These are phyloP conservation scores for Atkinsonella texensis DNA, from an alignment of 2,329 filamentous ascomycete species.

Conservation along the genomic window DNA sequence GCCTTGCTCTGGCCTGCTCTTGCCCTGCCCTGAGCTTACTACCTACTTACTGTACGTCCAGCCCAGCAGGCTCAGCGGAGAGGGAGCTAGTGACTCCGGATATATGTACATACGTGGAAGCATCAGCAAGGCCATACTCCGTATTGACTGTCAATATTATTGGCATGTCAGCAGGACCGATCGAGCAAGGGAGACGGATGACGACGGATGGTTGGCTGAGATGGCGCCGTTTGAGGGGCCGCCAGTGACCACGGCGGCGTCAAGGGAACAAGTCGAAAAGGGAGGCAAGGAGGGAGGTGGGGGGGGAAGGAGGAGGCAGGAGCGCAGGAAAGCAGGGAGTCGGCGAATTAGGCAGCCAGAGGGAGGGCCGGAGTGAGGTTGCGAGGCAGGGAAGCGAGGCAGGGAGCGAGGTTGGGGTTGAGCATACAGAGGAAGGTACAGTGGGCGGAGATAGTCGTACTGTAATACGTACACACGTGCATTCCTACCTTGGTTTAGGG, in stretches of 20 bases:
- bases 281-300: neutral
- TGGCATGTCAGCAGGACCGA: neutral
- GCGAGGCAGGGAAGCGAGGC: neutral
- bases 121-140: neutral
- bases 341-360: neutral
- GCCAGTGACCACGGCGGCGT: conserved; percentile 1
- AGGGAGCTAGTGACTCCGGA: neutral
- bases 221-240: conserved; percentile 16
- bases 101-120: neutral
- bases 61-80: neutral
- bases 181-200: conserved; percentile 14
- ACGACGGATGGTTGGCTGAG: conserved; percentile 22
- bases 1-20: too few relatives aligned
- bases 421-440: neutral
- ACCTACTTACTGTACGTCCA: neutral
- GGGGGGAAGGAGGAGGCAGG: neutral
- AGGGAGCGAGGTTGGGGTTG: neutral
- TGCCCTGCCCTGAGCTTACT: too few relatives aligned
- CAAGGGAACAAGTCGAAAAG: neutral
- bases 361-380: neutral
- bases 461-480: too few relatives aligned
- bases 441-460: too few relatives aligned
- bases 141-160: neutral
- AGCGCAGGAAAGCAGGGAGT: neutral
- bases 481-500: too few relatives aligned